These are phyloP conservation scores for Tetrapisispora arboricola DNA, from an alignment of 805 yeast genomes.

Conservation along the genomic window DNA sequence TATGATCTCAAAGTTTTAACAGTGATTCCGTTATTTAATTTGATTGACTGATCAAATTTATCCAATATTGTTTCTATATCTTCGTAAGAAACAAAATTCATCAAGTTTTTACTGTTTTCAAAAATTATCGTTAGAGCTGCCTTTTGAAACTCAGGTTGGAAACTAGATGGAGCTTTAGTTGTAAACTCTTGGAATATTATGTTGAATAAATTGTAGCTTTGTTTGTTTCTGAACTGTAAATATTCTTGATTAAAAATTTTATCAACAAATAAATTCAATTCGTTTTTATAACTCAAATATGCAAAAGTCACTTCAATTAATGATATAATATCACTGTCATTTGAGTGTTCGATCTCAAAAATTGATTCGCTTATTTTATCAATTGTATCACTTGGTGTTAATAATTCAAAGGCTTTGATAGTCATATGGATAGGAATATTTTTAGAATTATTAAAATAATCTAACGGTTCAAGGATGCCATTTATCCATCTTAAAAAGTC, in stretches of 20 bases:
- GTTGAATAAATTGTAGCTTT: slow-evolving; percentile 13
- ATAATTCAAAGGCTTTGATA: slow-evolving; percentile 18
- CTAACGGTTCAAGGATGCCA: slow-evolving; percentile 24
- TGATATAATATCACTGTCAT: not conserved
- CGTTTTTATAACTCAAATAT: slow-evolving; percentile 9
- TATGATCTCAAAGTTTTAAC: slow-evolving; percentile 9
- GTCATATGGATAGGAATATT: not conserved
- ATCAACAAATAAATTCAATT: slow-evolving; percentile 10
- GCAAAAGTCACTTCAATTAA: slow-evolving; percentile 15
- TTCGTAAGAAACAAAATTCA: slow-evolving; percentile 1
- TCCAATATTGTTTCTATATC: slow-evolving; percentile 9
- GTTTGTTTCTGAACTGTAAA: slow-evolving; percentile 11
- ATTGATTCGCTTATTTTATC: slow-evolving; percentile 5
- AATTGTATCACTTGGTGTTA: slow-evolving; percentile 10
- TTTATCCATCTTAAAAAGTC: slow-evolving; percentile 19
- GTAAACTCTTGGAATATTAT: slow-evolving; percentile 4
- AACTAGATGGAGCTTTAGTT: not conserved
- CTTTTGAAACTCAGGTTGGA: slow-evolving; percentile 1
- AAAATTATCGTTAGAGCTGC: slow-evolving; percentile 13
- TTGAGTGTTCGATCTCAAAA: not conserved
- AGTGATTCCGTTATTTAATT: slow-evolving; percentile 5
- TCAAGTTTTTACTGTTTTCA: slow-evolving; percentile 12
- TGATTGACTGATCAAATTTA: slow-evolving; percentile 6
- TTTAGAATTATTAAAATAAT: slow-evolving; percentile 16
- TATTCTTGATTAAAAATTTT: slow-evolving; percentile 8